A percentile compares a stretch with the other conserved stretches of the same genome.
phyloP scores from a whole-genome alignment of 2,329 filamentous ascomycete genomes.

The Fusarium sp. region DNA sequence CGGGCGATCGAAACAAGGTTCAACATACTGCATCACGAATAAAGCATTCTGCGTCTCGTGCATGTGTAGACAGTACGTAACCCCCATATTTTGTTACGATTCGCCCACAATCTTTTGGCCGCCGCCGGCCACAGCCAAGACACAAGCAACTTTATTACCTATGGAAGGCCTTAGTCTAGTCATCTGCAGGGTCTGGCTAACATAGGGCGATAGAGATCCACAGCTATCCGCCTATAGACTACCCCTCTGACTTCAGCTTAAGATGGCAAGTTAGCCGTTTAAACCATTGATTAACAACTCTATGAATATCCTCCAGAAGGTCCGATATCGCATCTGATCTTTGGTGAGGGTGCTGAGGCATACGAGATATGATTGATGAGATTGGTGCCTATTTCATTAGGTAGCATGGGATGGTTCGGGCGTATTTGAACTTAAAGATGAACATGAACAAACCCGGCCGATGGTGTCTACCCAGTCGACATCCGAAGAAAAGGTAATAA shows the following conservation, averaged over 20 bases:
- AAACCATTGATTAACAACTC: constrained; percentile 10
- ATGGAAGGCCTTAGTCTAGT: neutral
- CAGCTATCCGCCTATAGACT: constrained; percentile 39
- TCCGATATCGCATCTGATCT: constrained; percentile 70
- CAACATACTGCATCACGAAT: no score
- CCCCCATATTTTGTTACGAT: no score
- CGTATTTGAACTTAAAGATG: neutral
- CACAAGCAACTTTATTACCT: neutral
- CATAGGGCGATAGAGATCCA: constrained; percentile 22
- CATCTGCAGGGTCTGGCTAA: constrained; percentile 9
- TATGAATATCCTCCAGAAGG: constrained; percentile 34
- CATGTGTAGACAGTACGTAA: no score
- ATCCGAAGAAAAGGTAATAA: no score
- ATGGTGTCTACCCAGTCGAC: neutral
- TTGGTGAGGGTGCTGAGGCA: constrained; percentile 74
- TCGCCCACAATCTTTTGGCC: no score
- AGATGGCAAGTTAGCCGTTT: constrained; percentile 13
- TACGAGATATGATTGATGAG: constrained; percentile 65
- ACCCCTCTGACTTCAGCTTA: constrained; percentile 6
- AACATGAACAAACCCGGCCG: neutral
- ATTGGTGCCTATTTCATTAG: neutral
- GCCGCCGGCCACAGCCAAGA: neutral
- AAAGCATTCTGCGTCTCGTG: no score
- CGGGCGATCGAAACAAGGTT: no score
- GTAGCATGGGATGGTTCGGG: neutral